Conservation (phyloP, 1,284 basidiomycete species). For the Pascua guehoae region DNA sequence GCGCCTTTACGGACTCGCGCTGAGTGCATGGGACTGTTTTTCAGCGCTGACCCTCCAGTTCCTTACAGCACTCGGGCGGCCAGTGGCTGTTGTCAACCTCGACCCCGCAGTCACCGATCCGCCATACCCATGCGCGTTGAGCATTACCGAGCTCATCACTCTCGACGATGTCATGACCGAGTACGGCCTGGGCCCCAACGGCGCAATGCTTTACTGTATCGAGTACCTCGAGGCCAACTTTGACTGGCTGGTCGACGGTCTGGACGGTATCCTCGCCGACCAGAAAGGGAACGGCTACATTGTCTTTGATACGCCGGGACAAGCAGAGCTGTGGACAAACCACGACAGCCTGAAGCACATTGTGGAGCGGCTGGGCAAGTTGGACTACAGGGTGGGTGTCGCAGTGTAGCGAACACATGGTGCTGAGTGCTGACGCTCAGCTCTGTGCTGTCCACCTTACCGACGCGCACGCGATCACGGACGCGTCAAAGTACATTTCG, state of each 20-base stretch:
- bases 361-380: conserved; percentile 66
- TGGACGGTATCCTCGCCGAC: conserved; percentile 57
- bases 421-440: conserved; percentile 51
- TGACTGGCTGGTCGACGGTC: conserved; percentile 80
- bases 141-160: conserved; percentile 81
- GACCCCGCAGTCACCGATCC: conserved; percentile 89
- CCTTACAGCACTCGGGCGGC: conserved; percentile 77
- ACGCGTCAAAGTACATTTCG: conserved; percentile 91
- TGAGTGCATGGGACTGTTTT: too few species aligned
- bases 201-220: conserved; percentile 94
- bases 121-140: conserved; percentile 85
- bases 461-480: conserved; percentile 95
- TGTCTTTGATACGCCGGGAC: conserved; percentile 93
- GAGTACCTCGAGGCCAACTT: conserved; percentile 94
- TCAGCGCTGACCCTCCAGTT: conserved; percentile 53
- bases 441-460: conserved; percentile 81
- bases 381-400: conserved; percentile 74
- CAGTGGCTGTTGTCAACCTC: conserved; percentile 86
- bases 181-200: conserved; percentile 87
- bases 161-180: conserved; percentile 84
- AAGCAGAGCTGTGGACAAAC: conserved; percentile 96
- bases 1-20: conserved; percentile 6
- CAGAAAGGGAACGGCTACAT: conserved; percentile 60
- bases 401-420: background rate
- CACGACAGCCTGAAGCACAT: conserved; percentile 83